Evolutionary conservation across 2,329 filamentous ascomycete species (phyloP).

Genomic region (Diaporthe ilicicola): DNA sequence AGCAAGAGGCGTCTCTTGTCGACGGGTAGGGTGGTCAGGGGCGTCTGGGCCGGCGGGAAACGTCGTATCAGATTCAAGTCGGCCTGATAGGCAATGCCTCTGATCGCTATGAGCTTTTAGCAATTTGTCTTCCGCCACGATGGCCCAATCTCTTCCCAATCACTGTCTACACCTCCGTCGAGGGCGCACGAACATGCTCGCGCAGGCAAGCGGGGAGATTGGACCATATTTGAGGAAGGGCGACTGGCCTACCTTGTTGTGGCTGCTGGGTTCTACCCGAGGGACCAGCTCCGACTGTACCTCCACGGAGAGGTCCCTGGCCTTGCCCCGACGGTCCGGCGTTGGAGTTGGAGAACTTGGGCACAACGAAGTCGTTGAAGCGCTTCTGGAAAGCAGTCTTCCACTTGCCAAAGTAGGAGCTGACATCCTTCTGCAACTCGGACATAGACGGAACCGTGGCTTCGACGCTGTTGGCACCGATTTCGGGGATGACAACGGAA

Average conservation of each 20-base stretch:
- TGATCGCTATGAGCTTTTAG: conserved; percentile 38
- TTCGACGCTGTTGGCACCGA: conserved; percentile 37
- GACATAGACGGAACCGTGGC: conserved; percentile 45
- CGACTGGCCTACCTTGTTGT: conserved; percentile 26
- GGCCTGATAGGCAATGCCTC: conserved; percentile 47
- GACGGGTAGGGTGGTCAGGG: conserved; percentile 65
- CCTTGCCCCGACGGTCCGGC: conserved; percentile 38
- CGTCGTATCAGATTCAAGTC: conserved; percentile 56
- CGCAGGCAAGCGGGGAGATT: no score
- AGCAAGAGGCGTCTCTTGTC: conserved; percentile 74
- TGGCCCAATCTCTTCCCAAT: background rate
- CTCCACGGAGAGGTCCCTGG: conserved; percentile 40
- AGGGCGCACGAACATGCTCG: background rate
- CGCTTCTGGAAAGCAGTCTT: conserved; percentile 74
- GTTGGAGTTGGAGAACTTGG: conserved; percentile 47
- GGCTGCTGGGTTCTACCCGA: conserved; percentile 23
- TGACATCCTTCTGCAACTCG: conserved; percentile 74
- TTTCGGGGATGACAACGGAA: conserved; percentile 23
- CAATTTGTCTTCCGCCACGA: background rate
- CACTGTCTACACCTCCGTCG: background rate
- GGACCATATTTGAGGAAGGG: background rate
- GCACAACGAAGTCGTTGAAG: conserved; percentile 71
- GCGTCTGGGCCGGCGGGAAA: conserved; percentile 68
- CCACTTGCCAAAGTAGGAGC: conserved; percentile 84
- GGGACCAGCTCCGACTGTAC: conserved; percentile 31